Evolutionary conservation across 495 filamentous ascomycete species (phyloP).

Genomic region (Talaromyces adpressus): DNA sequence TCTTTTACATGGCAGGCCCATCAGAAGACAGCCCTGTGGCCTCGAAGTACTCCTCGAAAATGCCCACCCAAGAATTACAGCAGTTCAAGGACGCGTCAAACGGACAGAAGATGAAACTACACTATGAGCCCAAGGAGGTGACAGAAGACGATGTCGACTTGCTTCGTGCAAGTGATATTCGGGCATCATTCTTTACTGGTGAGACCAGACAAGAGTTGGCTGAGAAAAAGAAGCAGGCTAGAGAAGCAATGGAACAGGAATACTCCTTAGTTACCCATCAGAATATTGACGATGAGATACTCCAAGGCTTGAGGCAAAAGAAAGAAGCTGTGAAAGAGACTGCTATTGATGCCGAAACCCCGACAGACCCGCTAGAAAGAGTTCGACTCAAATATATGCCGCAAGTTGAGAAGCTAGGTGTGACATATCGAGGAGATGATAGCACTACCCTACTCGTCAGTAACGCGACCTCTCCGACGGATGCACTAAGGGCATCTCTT

Average conservation of each 20-base stretch:
- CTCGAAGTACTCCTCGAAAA: neutral
- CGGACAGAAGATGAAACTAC: neutral
- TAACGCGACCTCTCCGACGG: neutral
- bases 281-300: neutral
- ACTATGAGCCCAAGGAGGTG: neutral
- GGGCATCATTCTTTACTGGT: slow-evolving; percentile 30
- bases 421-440: neutral
- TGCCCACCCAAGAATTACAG: neutral
- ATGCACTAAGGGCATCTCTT: neutral
- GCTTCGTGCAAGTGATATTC: slow-evolving; percentile 43
- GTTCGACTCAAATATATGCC: neutral
- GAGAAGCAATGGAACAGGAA: slow-evolving; percentile 23
- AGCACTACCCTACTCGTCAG: neutral
- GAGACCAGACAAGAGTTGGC: slow-evolving; percentile 19
- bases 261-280: slow-evolving; percentile 7
- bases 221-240: slow-evolving; percentile 16
- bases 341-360: neutral
- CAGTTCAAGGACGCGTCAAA: neutral
- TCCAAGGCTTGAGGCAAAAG: neutral
- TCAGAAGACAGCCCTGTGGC: neutral
- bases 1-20: neutral
- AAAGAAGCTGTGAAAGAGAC: neutral
- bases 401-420: too few species aligned
- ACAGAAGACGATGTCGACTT: slow-evolving; percentile 34
- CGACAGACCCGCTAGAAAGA: neutral